These are phyloP conservation scores for Tagetes erecta DNA, from an alignment of 129 eudicot genomes.

Conservation along the genomic window DNA sequence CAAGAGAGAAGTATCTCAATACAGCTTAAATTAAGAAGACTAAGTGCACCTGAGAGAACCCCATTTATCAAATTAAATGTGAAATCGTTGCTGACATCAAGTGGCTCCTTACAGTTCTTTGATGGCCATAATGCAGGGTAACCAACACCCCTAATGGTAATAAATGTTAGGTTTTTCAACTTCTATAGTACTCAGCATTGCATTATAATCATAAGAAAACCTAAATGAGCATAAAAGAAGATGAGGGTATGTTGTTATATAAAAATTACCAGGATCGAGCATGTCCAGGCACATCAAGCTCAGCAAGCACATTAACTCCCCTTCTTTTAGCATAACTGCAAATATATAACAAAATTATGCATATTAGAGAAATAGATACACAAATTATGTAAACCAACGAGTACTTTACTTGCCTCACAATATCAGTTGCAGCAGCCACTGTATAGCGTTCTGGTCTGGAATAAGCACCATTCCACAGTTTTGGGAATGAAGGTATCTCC, in stretches of 20 bases:
- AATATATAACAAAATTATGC: slow-evolving; percentile 9
- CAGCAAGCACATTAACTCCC: slow-evolving; percentile 88
- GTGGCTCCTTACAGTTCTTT: slow-evolving; percentile 71
- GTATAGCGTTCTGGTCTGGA: slow-evolving; percentile 79
- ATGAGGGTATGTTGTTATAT: not conserved
- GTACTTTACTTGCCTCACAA: slow-evolving; percentile 68
- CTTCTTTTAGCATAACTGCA: slow-evolving; percentile 81
- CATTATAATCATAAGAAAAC: not conserved
- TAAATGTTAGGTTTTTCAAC: slow-evolving; percentile 18
- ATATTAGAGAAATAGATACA: slow-evolving; percentile 19
- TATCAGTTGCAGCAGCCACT: slow-evolving; percentile 77
- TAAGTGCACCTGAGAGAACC: slow-evolving; percentile 68
- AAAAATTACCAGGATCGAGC: slow-evolving; percentile 77
- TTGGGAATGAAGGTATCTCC: slow-evolving; percentile 94
- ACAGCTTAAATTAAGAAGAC: slow-evolving; percentile 15
- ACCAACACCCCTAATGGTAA: slow-evolving; percentile 71
- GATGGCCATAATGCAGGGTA: slow-evolving; percentile 95
- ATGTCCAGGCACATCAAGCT: slow-evolving; percentile 96
- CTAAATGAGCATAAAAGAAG: not conserved
- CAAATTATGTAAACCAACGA: slow-evolving; percentile 7
- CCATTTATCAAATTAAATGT: slow-evolving; percentile 86
- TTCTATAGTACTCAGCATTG: not conserved
- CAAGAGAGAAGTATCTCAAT: not conserved
- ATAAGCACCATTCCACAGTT: slow-evolving; percentile 90
- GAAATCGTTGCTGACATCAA: slow-evolving; percentile 90